Base-by-base conservation (phyloP, 202 grass and related monocot genomes). In the Digitaria exilis region DNA sequence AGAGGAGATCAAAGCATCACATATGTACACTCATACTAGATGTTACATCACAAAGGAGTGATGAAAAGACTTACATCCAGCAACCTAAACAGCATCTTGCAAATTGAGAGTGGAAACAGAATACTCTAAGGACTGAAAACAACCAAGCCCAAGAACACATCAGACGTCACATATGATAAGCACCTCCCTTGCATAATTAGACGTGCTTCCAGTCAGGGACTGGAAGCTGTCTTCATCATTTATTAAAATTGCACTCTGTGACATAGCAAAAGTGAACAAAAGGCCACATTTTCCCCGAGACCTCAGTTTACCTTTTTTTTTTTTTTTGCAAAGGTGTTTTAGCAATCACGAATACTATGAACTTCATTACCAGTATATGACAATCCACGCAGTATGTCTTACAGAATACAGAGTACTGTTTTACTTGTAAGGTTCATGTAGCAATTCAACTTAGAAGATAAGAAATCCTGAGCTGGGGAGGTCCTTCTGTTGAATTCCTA, bases 111-210 rank as follows among this genome's bases (percentile, higher is more conserved):
- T 65, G 57, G 14, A 78, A 78, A 78, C 7, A 49, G 13, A 26
- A 44, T 65, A 79, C 61, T 34, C 14, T 65, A 65, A 21, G 26
- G 22, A 22, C 12, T 10, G 19, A 46, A 48, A 65, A 65, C 60
- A 65, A 46, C 44, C 43, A 24, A 51, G 69, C n/a, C 52, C 21
- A 22, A 56, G 21, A 9, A 24, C 19, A 24, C 52, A 11, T 45
- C 28, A 18, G 29, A 30, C 25, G 42, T 41, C 5, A 17, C 29
- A 49, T 60, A 42, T 41, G 9, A 17, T 30, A 49, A 69, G 9
- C 22, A 81, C 41, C 75, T 75, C 4, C 24, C 72, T 54, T 73
- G 25, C 21, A 72, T 65, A 63, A 44, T 75, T 21, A 78, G 17
- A 18, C 0, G 1, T 34, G 26, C 50, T 56, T 2, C 29, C 4